Evolutionary conservation across 2,329 filamentous ascomycete species (phyloP), one percentile per base, ranked within the genome.

Genomic region (Fusarium proliferatum): DNA sequence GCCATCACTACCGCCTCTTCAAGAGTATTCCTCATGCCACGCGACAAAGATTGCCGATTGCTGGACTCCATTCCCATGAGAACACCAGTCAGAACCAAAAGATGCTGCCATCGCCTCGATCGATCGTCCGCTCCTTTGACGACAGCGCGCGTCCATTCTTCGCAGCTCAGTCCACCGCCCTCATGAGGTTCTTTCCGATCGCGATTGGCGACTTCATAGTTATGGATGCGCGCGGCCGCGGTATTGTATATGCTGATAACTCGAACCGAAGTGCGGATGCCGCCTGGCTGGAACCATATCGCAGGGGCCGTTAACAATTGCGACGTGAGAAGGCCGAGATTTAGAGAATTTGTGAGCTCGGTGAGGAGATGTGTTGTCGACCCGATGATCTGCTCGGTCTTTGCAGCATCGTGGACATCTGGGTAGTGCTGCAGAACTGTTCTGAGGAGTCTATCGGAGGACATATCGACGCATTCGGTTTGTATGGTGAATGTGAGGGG

Each of bases 71-170:
- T 92, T 13, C 94, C 94, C 79, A 96, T 88, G 65, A 97, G 82
- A 28, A 97, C 85, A 6, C 94, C 95, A 0, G 91, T 91, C 13
- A 97, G 88, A 9, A 95, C 88, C n/a, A 97, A 85, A 36, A 95
- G 82, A 81, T 97, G 95, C 81, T 94, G 92, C 94, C 94, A 97
- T 78, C 94, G 86, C 33, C 86, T 87, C 21, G 90, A 90, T 49
- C 86, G 85, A 38, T 87, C 87, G 61, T 91, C 89, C 15, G 88
- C 85, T 41, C 89, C 89, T 75, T 87, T 87, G 48, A 87, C 85
- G 7, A 91, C 85, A 2, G 88, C 88, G 26, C 86, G 84, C 13
- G 88, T 84, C 89, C 89, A 91, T 28, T 83, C 84, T 56, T 89
- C 87, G 72, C 85, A 85, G 33, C 79, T 69, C 13, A 90, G 70